Conservation (phyloP, 495 filamentous ascomycete species). For the Penicillium taxi region DNA sequence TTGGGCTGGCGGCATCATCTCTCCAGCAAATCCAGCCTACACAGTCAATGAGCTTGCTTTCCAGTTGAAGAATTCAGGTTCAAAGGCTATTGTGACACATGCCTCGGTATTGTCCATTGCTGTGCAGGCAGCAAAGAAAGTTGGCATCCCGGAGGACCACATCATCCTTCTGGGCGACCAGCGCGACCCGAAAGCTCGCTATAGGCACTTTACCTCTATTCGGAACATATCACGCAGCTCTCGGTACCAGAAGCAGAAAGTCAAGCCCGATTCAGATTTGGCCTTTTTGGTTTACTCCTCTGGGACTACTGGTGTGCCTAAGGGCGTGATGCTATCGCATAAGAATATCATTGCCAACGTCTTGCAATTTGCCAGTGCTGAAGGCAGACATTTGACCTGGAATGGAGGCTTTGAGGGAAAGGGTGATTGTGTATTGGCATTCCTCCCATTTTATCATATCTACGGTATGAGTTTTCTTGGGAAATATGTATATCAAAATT, state of each 20-base stretch:
- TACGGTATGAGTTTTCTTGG: slow-evolving; percentile 49
- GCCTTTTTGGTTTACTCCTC: slow-evolving; percentile 74
- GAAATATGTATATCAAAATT: not conserved
- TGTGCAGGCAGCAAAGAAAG: slow-evolving; percentile 56
- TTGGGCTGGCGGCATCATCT: slow-evolving; percentile 77
- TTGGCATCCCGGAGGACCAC: slow-evolving; percentile 52
- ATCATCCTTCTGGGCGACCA: slow-evolving; percentile 77
- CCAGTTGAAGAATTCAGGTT: slow-evolving; percentile 74
- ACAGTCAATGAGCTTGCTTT: slow-evolving; percentile 79
- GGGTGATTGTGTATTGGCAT: slow-evolving; percentile 66
- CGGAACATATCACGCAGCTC: slow-evolving; percentile 47
- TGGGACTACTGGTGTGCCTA: slow-evolving; percentile 87
- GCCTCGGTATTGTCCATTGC: slow-evolving; percentile 53
- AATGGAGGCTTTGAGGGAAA: slow-evolving; percentile 52
- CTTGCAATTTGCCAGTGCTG: slow-evolving; percentile 47
- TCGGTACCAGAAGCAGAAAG: slow-evolving; percentile 40
- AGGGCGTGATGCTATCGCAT: slow-evolving; percentile 88
- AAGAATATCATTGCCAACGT: slow-evolving; percentile 71
- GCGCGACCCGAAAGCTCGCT: slow-evolving; percentile 47
- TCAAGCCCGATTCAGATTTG: slow-evolving; percentile 39
- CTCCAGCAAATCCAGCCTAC: slow-evolving; percentile 83
- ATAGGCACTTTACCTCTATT: slow-evolving; percentile 73
- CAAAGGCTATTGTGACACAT: slow-evolving; percentile 72
- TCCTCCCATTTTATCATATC: slow-evolving; percentile 93
- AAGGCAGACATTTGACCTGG: slow-evolving; percentile 52